Conservation (phyloP, 257 asterid species). For the Osmanthus fragrans region DNA sequence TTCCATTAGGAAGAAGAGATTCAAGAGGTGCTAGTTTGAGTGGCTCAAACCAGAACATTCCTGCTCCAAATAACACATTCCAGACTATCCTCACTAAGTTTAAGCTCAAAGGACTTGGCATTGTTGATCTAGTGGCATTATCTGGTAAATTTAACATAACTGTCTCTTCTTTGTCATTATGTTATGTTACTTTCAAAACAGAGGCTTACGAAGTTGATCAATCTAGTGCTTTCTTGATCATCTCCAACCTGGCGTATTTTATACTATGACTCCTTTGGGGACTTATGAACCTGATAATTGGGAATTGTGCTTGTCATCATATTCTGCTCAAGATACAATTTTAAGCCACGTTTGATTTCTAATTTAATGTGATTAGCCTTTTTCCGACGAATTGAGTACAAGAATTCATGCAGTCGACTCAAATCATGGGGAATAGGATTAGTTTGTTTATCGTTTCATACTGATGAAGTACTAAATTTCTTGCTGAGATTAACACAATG, state of each 20-base stretch:
- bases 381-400: no score
- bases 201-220: no score
- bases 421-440: background rate
- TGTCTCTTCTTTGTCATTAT: background rate
- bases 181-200: background rate
- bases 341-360: no score
- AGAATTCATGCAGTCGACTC: background rate
- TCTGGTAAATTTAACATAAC: constrained; percentile 35
- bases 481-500: no score
- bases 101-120: constrained; percentile 37
- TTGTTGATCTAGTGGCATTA: constrained; percentile 53
- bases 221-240: no score
- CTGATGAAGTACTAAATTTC: background rate
- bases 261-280: no score
- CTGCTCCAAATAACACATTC: constrained; percentile 56
- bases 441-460: no score
- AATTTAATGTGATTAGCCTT: background rate
- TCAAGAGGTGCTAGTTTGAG: constrained; percentile 45
- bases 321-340: no score
- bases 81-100: constrained; percentile 45
- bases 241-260: no score
- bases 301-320: no score
- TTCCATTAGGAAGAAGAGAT: constrained; percentile 57
- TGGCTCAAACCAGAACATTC: constrained; percentile 50
- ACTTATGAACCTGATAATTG: no score